phyloP scores from a whole-genome alignment of 768 basidiomycete species.

The Nidula microcarpa region DNA sequence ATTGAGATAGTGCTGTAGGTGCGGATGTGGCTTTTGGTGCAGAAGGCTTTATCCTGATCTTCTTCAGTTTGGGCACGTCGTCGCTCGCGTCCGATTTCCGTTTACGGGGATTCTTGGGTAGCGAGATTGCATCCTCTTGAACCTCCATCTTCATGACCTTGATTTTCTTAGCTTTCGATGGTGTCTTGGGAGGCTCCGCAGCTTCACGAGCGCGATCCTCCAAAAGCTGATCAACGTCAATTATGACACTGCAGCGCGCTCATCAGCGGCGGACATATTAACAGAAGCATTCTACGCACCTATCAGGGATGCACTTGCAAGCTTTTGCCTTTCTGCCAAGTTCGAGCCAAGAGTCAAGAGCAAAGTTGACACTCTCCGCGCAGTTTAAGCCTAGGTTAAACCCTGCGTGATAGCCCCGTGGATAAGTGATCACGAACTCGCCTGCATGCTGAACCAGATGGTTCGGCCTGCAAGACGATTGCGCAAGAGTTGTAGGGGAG shows the following conservation, averaged over 20 bases:
- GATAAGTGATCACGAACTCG: constrained; percentile 97
- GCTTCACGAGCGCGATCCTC: constrained; percentile 56
- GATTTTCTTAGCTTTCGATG: constrained; percentile 13
- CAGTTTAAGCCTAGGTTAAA: constrained; percentile 97
- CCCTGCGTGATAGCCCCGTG: constrained; percentile 93
- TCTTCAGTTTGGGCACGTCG: constrained; percentile 43
- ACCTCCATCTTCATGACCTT: constrained; percentile 20
- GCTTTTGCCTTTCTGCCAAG: constrained; percentile 77
- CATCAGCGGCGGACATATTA: neutral
- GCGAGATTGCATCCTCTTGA: constrained; percentile 8
- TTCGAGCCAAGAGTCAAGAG: constrained; percentile 91
- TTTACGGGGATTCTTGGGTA: constrained; percentile 39
- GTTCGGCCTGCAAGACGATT: constrained; percentile 80
- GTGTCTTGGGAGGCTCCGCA: constrained; percentile 7
- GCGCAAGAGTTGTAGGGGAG: constrained; percentile 78
- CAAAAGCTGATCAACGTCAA: constrained; percentile 88
- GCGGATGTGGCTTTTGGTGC: constrained; percentile 13
- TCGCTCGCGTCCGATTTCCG: constrained; percentile 35
- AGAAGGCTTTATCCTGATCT: constrained; percentile 36
- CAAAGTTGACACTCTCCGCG: constrained; percentile 97
- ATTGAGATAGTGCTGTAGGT: constrained; percentile 4
- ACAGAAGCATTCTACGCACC: constrained; percentile 33
- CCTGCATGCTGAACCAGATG: constrained; percentile 87
- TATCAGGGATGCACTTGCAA: constrained; percentile 72
- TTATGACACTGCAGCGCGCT: constrained; percentile 65